These are phyloP conservation scores for Papiliotrema terrestris DNA, from an alignment of 1,284 basidiomycete genomes.

Conservation along the genomic window DNA sequence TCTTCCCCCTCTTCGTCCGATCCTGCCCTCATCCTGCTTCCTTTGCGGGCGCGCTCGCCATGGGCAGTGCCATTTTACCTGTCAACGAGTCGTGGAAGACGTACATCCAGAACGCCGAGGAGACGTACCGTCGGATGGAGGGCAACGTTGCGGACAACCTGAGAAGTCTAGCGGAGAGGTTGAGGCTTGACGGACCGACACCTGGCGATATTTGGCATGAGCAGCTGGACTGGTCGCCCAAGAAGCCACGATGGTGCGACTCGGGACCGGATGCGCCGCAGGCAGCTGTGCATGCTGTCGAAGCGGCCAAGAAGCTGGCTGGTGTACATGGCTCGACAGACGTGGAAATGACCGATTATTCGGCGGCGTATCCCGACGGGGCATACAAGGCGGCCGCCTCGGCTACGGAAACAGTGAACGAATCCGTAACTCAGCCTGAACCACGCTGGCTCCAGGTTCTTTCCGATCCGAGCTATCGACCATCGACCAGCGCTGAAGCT, in stretches of 20 bases:
- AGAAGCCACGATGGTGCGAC: constrained; percentile 61
- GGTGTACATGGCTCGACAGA: background rate
- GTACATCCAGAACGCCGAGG: constrained; percentile 76
- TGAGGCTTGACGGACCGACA: constrained; percentile 61
- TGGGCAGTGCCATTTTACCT: constrained; percentile 88
- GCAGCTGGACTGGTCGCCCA: constrained; percentile 95
- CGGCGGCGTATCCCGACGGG: background rate
- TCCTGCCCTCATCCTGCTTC: constrained; percentile 91
- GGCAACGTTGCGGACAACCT: constrained; percentile 65
- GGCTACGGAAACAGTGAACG: background rate
- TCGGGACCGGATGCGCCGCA: background rate
- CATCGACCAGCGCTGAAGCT: constrained; percentile 18
- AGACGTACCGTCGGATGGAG: constrained; percentile 71
- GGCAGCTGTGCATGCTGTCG: background rate
- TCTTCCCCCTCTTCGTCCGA: constrained; percentile 77
- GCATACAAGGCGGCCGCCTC: background rate
- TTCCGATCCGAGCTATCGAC: constrained; percentile 11
- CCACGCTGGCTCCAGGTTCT: constrained; percentile 28
- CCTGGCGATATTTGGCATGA: constrained; percentile 78
- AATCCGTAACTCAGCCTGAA: background rate
- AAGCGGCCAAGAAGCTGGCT: background rate
- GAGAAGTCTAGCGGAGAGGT: constrained; percentile 61
- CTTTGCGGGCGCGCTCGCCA: constrained; percentile 84
- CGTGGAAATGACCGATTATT: no score
- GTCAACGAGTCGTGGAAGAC: constrained; percentile 85